phyloP scores from a whole-genome alignment of 2,329 filamentous ascomycete genomes.

The Trichoderma asperellum region DNA sequence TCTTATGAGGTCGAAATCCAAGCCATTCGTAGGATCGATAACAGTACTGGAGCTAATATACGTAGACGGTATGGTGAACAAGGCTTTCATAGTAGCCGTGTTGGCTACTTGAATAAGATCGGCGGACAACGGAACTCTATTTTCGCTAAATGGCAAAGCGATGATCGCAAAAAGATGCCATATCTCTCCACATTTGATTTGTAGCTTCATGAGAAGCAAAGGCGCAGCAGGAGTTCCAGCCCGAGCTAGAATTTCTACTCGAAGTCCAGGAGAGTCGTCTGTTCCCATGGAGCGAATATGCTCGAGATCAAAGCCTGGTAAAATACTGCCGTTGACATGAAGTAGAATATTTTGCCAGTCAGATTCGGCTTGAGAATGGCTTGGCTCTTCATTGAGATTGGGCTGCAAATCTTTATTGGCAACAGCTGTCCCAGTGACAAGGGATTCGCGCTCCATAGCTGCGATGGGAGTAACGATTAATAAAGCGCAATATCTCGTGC shows the following conservation, averaged over 20 bases:
- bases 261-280: not conserved
- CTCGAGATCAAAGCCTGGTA: not conserved
- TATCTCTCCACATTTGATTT: not conserved
- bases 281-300: not conserved
- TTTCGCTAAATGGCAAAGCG: not conserved
- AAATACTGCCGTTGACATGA: not conserved
- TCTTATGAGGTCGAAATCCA: not conserved
- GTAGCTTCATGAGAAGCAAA: not conserved
- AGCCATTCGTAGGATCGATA: not conserved
- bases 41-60: not conserved
- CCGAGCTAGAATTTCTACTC: conserved; percentile 4
- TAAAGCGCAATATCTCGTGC: not conserved
- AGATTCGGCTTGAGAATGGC: not conserved
- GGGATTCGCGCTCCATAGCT: not conserved
- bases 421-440: not conserved
- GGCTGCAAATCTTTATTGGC: not conserved
- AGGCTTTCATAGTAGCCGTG: not conserved
- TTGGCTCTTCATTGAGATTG: not conserved
- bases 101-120: not conserved
- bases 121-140: not conserved
- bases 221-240: not conserved
- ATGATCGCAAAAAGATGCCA: not conserved
- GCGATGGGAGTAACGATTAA: not conserved
- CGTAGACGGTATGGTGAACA: not conserved
- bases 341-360: not conserved